Conservation (phyloP, 768 basidiomycete genomes). For the Russula lepida region DNA sequence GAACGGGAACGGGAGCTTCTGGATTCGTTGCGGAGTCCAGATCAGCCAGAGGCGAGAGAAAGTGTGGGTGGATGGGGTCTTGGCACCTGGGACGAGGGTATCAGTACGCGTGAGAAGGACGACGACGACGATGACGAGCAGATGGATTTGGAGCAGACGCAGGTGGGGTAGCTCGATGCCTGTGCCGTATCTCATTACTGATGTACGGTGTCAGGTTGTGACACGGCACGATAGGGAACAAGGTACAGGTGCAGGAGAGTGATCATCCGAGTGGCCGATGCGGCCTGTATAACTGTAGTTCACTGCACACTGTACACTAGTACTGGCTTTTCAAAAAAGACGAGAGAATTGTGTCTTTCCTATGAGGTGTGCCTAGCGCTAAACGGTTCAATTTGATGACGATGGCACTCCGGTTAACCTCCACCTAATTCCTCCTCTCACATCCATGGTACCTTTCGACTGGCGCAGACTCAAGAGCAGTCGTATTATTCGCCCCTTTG, state of each 20-base stretch:
- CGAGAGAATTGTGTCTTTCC: no score
- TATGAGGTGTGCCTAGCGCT: no score
- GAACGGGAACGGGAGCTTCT: slow-evolving; percentile 42
- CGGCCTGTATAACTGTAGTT: background rate
- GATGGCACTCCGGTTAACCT: background rate
- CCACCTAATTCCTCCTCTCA: background rate
- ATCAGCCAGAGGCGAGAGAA: slow-evolving; percentile 27
- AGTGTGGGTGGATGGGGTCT: slow-evolving; percentile 72
- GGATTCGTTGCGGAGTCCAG: slow-evolving; percentile 40
- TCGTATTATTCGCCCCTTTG: background rate
- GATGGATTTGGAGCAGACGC: slow-evolving; percentile 63
- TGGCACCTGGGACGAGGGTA: slow-evolving; percentile 43
- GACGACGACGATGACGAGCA: slow-evolving; percentile 60
- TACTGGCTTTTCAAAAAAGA: no score
- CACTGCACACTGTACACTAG: no score
- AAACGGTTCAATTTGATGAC: background rate
- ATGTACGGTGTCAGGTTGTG: background rate
- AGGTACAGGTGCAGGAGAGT: background rate
- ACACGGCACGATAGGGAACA: background rate
- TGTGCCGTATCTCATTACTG: background rate
- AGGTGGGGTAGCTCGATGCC: slow-evolving; percentile 32
- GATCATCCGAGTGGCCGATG: background rate
- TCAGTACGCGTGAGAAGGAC: slow-evolving; percentile 33
- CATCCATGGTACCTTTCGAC: background rate
- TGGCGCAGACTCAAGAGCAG: background rate